Evolutionary conservation across 192 early-diverging fungal genomes (phyloP).

Genomic region (Podila horticola): DNA sequence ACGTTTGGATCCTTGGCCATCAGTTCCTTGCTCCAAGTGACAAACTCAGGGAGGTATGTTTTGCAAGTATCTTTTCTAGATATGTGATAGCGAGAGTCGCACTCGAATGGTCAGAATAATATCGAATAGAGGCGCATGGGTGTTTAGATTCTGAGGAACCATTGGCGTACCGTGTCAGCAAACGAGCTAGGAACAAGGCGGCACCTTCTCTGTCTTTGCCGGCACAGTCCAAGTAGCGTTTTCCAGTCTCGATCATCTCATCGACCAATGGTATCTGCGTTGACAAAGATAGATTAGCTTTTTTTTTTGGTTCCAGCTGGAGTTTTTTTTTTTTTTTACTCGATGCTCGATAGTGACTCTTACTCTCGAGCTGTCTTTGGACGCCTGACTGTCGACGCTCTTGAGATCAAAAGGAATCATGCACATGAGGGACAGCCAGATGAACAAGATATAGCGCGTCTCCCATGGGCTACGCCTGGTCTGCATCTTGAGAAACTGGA

Average conservation of each 20-base stretch:
- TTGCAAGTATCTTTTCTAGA: slow-evolving; percentile 72
- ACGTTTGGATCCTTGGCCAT: slow-evolving; percentile 13
- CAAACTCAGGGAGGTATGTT: slow-evolving; percentile 69
- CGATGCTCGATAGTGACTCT: neutral
- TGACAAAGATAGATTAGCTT: neutral
- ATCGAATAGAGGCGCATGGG: neutral
- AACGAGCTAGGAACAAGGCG: slow-evolving; percentile 80
- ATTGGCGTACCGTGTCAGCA: slow-evolving; percentile 75
- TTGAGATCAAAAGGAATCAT: slow-evolving; percentile 97
- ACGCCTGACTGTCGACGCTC: slow-evolving; percentile 79
- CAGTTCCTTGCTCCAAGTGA: slow-evolving; percentile 73
- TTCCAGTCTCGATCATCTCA: slow-evolving; percentile 73
- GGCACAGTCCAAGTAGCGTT: slow-evolving; percentile 71
- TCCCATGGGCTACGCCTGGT: slow-evolving; percentile 69
- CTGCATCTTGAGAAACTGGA: slow-evolving; percentile 67
- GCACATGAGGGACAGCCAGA: slow-evolving; percentile 95
- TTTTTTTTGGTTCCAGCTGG: neutral
- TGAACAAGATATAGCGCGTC: slow-evolving; percentile 80
- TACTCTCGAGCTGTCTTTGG: slow-evolving; percentile 33
- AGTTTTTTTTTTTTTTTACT: too few species aligned
- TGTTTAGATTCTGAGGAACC: neutral
- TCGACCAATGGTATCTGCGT: slow-evolving; percentile 69
- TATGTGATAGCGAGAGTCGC: too few species aligned
- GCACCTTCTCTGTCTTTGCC: slow-evolving; percentile 92
- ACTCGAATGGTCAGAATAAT: neutral